These are phyloP conservation scores for Pisolithus thermaeus DNA, from an alignment of 1,284 basidiomycete species.

Conservation along the genomic window DNA sequence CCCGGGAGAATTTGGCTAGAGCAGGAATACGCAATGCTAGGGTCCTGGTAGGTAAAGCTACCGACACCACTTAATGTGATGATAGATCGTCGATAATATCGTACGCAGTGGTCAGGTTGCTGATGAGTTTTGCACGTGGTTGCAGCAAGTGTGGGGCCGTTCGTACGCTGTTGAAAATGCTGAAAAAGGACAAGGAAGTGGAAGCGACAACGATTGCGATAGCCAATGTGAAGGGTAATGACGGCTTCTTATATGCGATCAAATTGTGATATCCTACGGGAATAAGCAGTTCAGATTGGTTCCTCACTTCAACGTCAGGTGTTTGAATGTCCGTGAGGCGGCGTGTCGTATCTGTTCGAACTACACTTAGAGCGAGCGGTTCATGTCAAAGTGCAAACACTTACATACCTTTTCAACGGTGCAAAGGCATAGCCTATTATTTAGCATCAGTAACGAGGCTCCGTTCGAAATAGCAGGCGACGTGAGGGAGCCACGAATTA, in stretches of 20 bases:
- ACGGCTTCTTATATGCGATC: conserved; percentile 54
- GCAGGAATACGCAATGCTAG: conserved; percentile 46
- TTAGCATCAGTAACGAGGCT: too few species aligned
- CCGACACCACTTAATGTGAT: not conserved
- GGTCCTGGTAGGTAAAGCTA: conserved; percentile 37
- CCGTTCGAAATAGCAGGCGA: too few species aligned
- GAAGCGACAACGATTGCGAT: conserved; percentile 56
- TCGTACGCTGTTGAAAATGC: conserved; percentile 38
- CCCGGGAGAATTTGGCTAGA: conserved; percentile 42
- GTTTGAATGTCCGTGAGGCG: too few species aligned
- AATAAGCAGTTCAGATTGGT: too few species aligned
- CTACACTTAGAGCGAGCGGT: too few species aligned
- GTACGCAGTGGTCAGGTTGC: conserved; percentile 46
- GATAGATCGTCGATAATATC: conserved; percentile 58
- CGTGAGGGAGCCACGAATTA: too few species aligned
- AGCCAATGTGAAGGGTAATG: conserved; percentile 57
- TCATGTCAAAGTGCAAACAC: too few species aligned
- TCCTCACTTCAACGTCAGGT: too few species aligned
- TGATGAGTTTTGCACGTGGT: conserved; percentile 31
- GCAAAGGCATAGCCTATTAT: too few species aligned
- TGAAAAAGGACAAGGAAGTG: conserved; percentile 50
- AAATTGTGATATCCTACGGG: conserved; percentile 14
- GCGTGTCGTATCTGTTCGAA: too few species aligned
- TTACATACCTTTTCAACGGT: too few species aligned
- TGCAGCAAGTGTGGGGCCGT: conserved; percentile 34